Evolutionary conservation across 306 rosid species (phyloP).

Genomic region (Dicorynia guianensis): DNA sequence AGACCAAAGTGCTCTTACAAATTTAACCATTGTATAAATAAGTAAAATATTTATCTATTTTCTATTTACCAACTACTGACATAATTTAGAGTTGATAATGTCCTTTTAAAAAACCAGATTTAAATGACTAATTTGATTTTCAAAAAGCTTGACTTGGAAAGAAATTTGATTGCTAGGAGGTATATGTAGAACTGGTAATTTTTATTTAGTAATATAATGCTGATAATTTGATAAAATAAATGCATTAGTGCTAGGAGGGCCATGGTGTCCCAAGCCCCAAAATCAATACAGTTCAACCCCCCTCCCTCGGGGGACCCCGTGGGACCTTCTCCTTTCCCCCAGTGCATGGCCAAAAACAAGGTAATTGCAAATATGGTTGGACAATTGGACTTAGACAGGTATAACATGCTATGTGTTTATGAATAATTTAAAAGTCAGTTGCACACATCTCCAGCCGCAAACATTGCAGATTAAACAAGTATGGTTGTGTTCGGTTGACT

Average conservation of each 20-base stretch:
- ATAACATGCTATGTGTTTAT: no score
- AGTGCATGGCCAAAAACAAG: not conserved
- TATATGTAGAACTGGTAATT: conserved; percentile 6
- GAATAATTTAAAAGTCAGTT: no score
- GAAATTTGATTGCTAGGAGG: conserved; percentile 5
- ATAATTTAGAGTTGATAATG: not conserved
- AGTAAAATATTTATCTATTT: conserved; percentile 10
- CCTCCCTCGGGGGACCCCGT: conserved; percentile 15
- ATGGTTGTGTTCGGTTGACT: no score
- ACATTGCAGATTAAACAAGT: no score
- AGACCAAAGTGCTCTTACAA: conserved; percentile 12
- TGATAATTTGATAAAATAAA: conserved; percentile 19
- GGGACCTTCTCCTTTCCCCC: not conserved
- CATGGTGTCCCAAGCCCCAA: conserved; percentile 6
- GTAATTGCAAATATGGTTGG: not conserved
- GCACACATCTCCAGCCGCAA: no score
- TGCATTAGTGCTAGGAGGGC: not conserved
- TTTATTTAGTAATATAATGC: conserved; percentile 29
- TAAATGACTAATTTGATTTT: conserved; percentile 13
- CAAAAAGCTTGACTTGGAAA: conserved; percentile 27
- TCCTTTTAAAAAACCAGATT: not conserved
- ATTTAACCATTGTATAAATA: not conserved
- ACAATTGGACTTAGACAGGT: not conserved
- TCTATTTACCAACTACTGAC: not conserved
- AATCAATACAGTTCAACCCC: conserved; percentile 20